Evolutionary conservation across 2,329 filamentous ascomycete species (phyloP).

Genomic region (Aspergillus neoniger): DNA sequence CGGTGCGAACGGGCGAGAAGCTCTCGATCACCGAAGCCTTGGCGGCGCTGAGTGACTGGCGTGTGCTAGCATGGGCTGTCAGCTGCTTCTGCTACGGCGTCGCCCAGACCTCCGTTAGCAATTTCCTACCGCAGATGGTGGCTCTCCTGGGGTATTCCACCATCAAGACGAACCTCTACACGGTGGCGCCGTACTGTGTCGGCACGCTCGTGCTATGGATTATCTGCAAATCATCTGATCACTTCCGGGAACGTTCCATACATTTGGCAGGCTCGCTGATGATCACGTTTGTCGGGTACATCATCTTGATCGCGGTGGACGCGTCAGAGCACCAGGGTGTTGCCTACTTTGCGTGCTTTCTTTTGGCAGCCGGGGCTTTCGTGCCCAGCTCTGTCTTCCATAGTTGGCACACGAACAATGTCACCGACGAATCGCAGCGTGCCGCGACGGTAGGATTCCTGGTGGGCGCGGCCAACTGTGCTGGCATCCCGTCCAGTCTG

Average conservation of each 20-base stretch:
- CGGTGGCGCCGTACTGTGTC: constrained; percentile 70
- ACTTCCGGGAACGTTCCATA: constrained; percentile 23
- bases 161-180: constrained; percentile 66
- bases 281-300: constrained; percentile 18
- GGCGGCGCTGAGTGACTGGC: constrained; percentile 31
- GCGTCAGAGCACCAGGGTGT: constrained; percentile 9
- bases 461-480: constrained; percentile 17
- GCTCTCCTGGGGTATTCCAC: constrained; percentile 47
- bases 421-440: constrained; percentile 10
- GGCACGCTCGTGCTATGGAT: constrained; percentile 70
- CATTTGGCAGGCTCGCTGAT: constrained; percentile 17
- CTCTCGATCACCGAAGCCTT: constrained; percentile 33
- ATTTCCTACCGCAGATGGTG: constrained; percentile 36
- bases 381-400: constrained; percentile 15
- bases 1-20: constrained; percentile 34
- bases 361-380: constrained; percentile 13
- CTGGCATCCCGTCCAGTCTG: constrained; percentile 17
- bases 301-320: constrained; percentile 17
- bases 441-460: constrained; percentile 16
- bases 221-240: constrained; percentile 60
- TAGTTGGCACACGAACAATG: constrained; percentile 19
- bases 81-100: constrained; percentile 34
- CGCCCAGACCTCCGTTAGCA: constrained; percentile 30
- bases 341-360: constrained; percentile 19
- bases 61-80: constrained; percentile 30